These are phyloP conservation scores for Zymoseptoria passerinii DNA, from an alignment of 2,329 filamentous ascomycete genomes.

Conservation along the genomic window DNA sequence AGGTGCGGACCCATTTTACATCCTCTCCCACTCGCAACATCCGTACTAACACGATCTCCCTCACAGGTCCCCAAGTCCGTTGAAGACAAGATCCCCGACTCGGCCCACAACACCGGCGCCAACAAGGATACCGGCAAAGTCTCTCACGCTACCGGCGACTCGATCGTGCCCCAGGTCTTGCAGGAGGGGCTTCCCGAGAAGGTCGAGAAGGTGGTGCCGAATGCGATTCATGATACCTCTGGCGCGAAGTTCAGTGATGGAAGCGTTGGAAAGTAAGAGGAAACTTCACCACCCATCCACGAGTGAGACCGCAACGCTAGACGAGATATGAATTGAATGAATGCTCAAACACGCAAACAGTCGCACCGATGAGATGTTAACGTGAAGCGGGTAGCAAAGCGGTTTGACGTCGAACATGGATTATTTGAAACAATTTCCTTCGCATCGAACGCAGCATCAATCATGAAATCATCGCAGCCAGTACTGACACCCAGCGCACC, in stretches of 20 bases:
- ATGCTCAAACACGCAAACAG: too few species aligned
- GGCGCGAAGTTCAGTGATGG: conserved; percentile 20
- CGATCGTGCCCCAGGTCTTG: conserved; percentile 36
- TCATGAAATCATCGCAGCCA: not conserved
- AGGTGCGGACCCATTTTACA: conserved; percentile 15
- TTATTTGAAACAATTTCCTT: not conserved
- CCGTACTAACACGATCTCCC: not conserved
- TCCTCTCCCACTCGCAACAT: not conserved
- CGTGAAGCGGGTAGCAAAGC: not conserved
- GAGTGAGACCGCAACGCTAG: not conserved
- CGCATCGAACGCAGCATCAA: not conserved
- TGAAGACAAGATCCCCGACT: conserved; percentile 34
- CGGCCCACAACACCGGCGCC: conserved; percentile 32
- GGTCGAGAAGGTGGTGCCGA: conserved; percentile 37
- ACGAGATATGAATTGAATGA: not conserved
- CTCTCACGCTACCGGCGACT: conserved; percentile 34
- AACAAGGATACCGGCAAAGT: conserved; percentile 30
- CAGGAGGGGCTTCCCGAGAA: conserved; percentile 40
- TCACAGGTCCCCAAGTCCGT: conserved; percentile 27
- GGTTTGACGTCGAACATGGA: not conserved
- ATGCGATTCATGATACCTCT: conserved; percentile 36
- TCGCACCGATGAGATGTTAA: not conserved
- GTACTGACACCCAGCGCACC: not conserved
- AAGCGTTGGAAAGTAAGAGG: conserved; percentile 14
- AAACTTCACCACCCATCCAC: too few species aligned